Evolutionary conservation across 352 stramenopile genomes (phyloP).

Genomic region (Phytopythium aichiense): DNA sequence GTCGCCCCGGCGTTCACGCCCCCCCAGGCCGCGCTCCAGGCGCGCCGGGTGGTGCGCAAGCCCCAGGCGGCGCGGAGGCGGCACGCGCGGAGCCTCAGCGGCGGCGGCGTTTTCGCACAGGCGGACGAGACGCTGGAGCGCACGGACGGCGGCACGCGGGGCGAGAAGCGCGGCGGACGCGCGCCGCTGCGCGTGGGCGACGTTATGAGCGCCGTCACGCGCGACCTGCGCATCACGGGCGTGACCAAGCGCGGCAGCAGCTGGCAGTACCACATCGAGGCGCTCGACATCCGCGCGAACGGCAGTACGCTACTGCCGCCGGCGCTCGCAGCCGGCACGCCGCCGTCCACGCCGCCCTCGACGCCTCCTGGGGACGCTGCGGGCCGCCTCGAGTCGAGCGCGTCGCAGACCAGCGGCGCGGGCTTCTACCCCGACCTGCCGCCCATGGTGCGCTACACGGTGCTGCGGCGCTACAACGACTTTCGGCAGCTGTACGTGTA

Average conservation of each 20-base stretch:
- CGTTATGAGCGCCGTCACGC: slow-evolving; percentile 27
- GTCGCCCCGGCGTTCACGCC: neutral
- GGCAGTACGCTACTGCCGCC: slow-evolving; percentile 6
- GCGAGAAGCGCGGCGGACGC: neutral
- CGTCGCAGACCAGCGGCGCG: neutral
- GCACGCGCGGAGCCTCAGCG: neutral
- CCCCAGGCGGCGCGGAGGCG: neutral
- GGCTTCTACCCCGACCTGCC: slow-evolving; percentile 36
- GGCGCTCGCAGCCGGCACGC: neutral
- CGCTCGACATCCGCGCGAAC: slow-evolving; percentile 54
- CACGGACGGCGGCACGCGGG: neutral
- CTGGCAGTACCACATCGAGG: slow-evolving; percentile 81
- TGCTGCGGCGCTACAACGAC: slow-evolving; percentile 77
- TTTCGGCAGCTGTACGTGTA: slow-evolving; percentile 65
- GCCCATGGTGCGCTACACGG: slow-evolving; percentile 73
- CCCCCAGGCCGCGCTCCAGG: neutral
- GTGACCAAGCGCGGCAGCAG: slow-evolving; percentile 57
- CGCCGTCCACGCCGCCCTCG: slow-evolving; percentile 2
- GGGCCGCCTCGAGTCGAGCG: slow-evolving; percentile 8
- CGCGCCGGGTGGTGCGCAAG: slow-evolving; percentile 1
- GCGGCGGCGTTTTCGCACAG: neutral
- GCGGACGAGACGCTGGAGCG: neutral
- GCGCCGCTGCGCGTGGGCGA: slow-evolving; percentile 14
- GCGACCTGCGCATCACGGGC: slow-evolving; percentile 70
- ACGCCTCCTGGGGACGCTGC: neutral